Evolutionary conservation across 306 rosid genomes (phyloP).

Genomic region (Arachis hypogaea): DNA sequence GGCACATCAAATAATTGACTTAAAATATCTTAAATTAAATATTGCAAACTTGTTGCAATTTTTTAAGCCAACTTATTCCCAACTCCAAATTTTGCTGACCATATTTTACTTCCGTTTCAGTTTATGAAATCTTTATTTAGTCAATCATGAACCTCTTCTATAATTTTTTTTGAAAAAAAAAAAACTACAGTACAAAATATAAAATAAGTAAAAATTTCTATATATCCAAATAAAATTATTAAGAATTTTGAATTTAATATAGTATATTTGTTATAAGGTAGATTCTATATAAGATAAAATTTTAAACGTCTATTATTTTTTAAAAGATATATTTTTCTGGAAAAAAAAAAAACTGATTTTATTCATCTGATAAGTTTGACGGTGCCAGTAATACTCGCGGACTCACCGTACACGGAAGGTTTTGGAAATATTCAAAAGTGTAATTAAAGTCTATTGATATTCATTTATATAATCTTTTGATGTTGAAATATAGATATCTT

Average conservation of each 20-base stretch:
- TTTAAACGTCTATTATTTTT: too few relatives aligned
- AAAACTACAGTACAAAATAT: too few relatives aligned
- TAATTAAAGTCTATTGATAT: background rate
- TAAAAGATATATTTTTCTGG: too few relatives aligned
- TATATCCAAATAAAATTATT: too few relatives aligned
- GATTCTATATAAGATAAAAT: too few relatives aligned
- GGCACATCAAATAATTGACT: background rate
- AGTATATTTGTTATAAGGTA: too few relatives aligned
- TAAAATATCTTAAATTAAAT: background rate
- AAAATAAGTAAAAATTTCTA: too few relatives aligned
- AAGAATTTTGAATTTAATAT: too few relatives aligned
- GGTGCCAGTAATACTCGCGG: background rate
- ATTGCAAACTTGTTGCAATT: background rate
- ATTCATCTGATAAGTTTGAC: background rate
- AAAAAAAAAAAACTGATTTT: background rate
- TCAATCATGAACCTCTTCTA: background rate
- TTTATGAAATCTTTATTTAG: background rate
- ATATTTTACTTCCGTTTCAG: background rate
- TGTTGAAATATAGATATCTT: background rate
- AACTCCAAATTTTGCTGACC: background rate
- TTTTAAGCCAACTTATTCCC: background rate
- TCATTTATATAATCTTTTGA: too few relatives aligned
- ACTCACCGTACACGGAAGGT: background rate
- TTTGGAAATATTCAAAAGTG: slow-evolving; percentile 6
- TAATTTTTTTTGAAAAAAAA: too few relatives aligned